Evolutionary conservation across 2,329 filamentous ascomycete genomes (phyloP).

Genomic region (Talaromyces sp.): DNA sequence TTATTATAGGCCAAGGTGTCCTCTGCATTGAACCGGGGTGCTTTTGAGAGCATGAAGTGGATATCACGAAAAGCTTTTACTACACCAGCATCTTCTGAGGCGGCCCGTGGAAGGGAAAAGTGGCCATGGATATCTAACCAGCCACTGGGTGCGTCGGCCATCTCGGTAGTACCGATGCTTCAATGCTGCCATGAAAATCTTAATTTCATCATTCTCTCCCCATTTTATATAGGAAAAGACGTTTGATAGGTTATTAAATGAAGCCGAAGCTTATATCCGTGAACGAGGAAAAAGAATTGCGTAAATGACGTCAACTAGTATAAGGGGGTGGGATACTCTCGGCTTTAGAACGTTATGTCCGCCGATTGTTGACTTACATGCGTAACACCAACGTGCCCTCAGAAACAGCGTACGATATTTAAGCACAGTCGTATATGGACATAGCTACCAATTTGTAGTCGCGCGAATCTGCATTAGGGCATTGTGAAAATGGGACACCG

Average conservation of each 20-base stretch:
- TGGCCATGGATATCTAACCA: constrained; percentile 8
- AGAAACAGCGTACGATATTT: not conserved
- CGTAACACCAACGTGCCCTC: not conserved
- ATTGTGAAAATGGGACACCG: too few relatives aligned
- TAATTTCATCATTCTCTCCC: not conserved
- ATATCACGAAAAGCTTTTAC: not conserved
- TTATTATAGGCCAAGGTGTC: constrained; percentile 4
- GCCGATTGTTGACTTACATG: not conserved
- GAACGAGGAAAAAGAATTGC: not conserved
- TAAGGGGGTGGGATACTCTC: not conserved
- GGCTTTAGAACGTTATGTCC: not conserved
- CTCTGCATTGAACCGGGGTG: not conserved
- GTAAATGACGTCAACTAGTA: not conserved
- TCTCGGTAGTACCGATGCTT: not conserved
- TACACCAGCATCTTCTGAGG: not conserved
- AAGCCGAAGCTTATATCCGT: not conserved
- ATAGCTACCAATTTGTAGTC: not conserved
- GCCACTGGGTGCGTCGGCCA: not conserved
- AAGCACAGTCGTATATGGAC: not conserved
- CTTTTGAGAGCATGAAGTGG: not conserved
- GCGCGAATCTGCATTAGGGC: not conserved
- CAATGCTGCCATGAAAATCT: not conserved
- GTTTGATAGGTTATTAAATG: too few relatives aligned
- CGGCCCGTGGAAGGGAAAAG: constrained; percentile 1
- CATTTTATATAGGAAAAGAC: not conserved